A percentile compares a stretch with the other conserved stretches of the same genome.
Conservation (phyloP, 768 basidiomycete species). For the Nidularia pulvinata region DNA sequence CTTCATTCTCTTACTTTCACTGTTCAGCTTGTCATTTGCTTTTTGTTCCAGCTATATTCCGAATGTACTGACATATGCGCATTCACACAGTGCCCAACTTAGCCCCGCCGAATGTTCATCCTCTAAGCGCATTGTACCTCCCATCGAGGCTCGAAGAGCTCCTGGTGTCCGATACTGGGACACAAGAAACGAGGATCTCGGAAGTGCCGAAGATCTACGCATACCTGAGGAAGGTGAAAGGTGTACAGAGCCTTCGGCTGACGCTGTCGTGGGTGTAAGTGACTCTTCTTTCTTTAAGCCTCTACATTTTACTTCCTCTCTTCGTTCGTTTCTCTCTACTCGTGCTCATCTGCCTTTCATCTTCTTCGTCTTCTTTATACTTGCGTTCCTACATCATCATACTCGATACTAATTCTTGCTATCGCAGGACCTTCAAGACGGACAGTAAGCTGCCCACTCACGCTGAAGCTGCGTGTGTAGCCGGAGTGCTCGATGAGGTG, state of each 20-base stretch:
- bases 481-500: constrained; percentile 10
- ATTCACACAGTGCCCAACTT: constrained; percentile 49
- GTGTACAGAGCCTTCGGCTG: constrained; percentile 55
- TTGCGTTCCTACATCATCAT: too few relatives aligned
- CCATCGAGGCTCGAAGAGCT: constrained; percentile 24
- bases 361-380: too few relatives aligned
- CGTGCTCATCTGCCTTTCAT: too few relatives aligned
- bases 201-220: constrained; percentile 8
- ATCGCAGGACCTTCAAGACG: constrained; percentile 47
- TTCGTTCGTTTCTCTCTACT: too few relatives aligned
- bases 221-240: constrained; percentile 56
- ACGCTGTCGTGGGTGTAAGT: constrained; percentile 70
- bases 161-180: constrained; percentile 7
- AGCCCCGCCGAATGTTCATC: constrained; percentile 49
- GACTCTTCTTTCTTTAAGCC: background rate
- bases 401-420: too few relatives aligned
- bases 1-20: too few relatives aligned
- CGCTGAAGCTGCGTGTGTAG: constrained; percentile 25
- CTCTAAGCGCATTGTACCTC: constrained; percentile 24
- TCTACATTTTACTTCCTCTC: constrained; percentile 1
- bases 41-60: background rate
- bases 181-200: constrained; percentile 10
- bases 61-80: background rate
- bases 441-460: constrained; percentile 30
- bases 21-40: too few relatives aligned